Conservation (phyloP, 1,284 basidiomycete species). For the Irpex sp. region DNA sequence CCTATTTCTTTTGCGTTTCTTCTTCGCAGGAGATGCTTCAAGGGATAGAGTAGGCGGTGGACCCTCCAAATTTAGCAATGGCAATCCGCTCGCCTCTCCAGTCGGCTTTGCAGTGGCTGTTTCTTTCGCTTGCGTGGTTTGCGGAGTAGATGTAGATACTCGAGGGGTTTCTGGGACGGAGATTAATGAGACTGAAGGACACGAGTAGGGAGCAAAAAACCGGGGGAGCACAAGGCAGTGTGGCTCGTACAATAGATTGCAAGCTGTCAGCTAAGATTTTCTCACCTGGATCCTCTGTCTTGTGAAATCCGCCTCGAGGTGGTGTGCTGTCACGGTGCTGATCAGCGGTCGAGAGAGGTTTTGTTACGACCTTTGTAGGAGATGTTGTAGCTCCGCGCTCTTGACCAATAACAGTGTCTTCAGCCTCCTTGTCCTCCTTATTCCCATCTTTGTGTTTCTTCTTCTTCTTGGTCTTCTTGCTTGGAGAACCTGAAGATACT, state of each 20-base stretch:
- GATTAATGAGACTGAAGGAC: background rate
- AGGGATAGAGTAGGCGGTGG: slow-evolving; percentile 33
- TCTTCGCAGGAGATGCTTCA: slow-evolving; percentile 30
- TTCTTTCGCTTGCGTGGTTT: background rate
- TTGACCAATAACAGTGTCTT: background rate
- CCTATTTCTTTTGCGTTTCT: slow-evolving; percentile 52
- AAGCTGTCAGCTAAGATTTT: no score
- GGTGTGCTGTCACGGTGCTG: background rate
- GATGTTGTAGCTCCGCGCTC: background rate
- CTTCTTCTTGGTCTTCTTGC: background rate
- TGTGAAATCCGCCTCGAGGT: background rate
- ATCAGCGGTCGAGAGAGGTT: background rate
- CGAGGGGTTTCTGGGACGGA: background rate
- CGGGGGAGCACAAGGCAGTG: no score
- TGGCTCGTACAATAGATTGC: no score
- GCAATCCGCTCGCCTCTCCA: slow-evolving; percentile 14
- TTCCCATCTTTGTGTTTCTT: slow-evolving; percentile 23
- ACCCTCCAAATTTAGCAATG: slow-evolving; percentile 55
- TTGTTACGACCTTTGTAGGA: background rate
- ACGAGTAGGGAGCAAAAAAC: background rate
- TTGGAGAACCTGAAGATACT: background rate
- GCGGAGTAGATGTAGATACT: background rate
- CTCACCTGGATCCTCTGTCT: background rate
- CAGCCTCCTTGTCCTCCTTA: slow-evolving; percentile 5
- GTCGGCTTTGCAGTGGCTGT: background rate